Percentiles rank a stretch among this genome's conserved stretches.
phyloP scores from a whole-genome alignment of 2,329 filamentous ascomycete species.

The Ophiocordyceps polyrhachis-furcata region DNA sequence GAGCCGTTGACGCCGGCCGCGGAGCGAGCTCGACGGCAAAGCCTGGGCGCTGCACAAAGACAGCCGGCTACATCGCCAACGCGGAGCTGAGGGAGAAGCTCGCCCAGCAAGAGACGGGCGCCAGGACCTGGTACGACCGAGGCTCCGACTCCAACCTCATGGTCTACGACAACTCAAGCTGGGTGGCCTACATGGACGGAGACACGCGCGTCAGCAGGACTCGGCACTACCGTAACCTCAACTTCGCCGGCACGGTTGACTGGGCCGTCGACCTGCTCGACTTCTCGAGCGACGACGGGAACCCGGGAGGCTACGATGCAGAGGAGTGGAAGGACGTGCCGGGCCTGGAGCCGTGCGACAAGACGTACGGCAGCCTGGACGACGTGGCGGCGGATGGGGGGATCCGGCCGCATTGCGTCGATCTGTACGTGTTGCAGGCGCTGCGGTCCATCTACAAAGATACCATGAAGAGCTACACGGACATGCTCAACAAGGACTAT shows the following conservation, averaged over 20 bases:
- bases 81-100: constrained; percentile 7
- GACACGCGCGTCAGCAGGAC: neutral
- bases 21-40: too few species aligned
- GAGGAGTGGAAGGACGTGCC: too few species aligned
- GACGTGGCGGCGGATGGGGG: too few species aligned
- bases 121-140: neutral
- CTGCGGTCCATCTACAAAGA: too few species aligned
- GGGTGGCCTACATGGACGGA: neutral
- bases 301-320: too few species aligned
- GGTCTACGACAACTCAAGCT: neutral
- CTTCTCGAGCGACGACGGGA: neutral
- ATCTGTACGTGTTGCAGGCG: too few species aligned
- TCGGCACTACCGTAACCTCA: neutral
- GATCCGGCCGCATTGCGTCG: too few species aligned
- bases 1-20: too few species aligned
- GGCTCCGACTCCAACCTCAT: neutral
- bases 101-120: neutral
- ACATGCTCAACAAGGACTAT: too few species aligned
- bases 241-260: constrained; percentile 1
- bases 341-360: too few species aligned
- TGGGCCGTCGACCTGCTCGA: constrained; percentile 2
- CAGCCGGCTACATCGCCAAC: constrained; percentile 10
- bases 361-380: too few species aligned
- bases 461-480: too few species aligned
- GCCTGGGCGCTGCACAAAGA: constrained; percentile 8